Evolutionary conservation across 345 rosid genomes (phyloP).

Genomic region (Camelina sativa): DNA sequence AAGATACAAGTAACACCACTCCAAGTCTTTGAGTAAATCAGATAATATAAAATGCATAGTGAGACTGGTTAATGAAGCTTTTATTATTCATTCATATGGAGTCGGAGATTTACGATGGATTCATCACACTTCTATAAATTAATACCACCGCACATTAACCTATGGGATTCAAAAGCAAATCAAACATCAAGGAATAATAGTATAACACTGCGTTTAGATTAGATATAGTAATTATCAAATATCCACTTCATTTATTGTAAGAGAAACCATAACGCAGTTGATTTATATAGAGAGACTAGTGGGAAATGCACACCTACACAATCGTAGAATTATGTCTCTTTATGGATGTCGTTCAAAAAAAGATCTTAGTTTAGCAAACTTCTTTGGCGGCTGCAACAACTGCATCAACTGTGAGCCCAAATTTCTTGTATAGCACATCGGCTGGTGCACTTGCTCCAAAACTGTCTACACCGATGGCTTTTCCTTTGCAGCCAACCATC

Average conservation of each 20-base stretch:
- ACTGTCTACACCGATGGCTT: conserved; percentile 73
- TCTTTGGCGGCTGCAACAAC: conserved; percentile 68
- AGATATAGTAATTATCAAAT: no score
- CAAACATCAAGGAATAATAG: no score
- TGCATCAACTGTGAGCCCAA: conserved; percentile 69
- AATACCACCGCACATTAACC: neutral
- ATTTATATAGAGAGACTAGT: neutral
- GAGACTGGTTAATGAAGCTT: no score
- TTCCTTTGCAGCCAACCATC: conserved; percentile 69
- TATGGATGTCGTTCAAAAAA: neutral
- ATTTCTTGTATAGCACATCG: conserved; percentile 72
- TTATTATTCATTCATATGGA: no score
- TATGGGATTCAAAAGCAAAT: no score
- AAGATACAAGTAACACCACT: no score
- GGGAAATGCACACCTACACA: conserved; percentile 12
- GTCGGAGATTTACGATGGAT: no score
- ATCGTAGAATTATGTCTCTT: neutral
- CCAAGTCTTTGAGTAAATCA: no score
- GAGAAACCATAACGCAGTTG: neutral
- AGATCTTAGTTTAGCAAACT: conserved; percentile 43
- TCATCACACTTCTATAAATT: neutral
- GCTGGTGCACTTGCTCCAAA: conserved; percentile 97
- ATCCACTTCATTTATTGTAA: neutral
- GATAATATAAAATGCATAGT: no score
- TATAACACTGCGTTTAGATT: no score